Conservation (phyloP, 1,139 yeast species). For the Magnusiomyces clavatus region DNA sequence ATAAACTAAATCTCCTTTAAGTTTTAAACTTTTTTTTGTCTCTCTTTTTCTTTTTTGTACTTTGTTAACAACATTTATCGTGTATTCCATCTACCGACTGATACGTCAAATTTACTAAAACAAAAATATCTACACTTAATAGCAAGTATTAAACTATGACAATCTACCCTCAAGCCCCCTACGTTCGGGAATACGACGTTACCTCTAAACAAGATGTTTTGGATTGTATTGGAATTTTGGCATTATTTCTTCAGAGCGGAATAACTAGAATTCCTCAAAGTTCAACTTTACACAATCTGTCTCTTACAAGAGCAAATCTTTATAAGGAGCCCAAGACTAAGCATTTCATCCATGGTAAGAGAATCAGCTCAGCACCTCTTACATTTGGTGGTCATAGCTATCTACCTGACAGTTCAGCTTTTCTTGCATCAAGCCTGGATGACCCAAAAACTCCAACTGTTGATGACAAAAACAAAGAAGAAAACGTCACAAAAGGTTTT, state of each 20-base stretch:
- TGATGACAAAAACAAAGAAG: neutral
- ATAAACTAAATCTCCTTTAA: no score
- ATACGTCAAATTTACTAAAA: no score
- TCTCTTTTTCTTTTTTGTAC: no score
- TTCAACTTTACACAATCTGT: neutral
- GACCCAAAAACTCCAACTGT: neutral
- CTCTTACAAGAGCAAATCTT: conserved; percentile 1
- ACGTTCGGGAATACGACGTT: neutral
- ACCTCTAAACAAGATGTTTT: neutral
- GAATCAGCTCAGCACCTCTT: no score
- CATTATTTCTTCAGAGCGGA: conserved; percentile 2
- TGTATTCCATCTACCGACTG: no score
- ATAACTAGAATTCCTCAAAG: conserved; percentile 1
- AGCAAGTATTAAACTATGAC: no score
- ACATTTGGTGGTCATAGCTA: no score
- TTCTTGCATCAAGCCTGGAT: neutral
- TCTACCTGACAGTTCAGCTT: no score
- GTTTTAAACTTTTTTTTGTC: no score
- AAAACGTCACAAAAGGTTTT: neutral
- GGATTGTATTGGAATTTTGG: conserved; percentile 1
- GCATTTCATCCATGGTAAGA: neutral
- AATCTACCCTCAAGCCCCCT: neutral
- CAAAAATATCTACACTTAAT: no score
- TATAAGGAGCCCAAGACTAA: conserved; percentile 3
- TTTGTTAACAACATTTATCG: no score